A percentile compares a stretch with the other conserved stretches of the same genome.
Evolutionary conservation across 2,329 filamentous ascomycete genomes (phyloP).

Genomic region (Cucurbitaria berberidis): DNA sequence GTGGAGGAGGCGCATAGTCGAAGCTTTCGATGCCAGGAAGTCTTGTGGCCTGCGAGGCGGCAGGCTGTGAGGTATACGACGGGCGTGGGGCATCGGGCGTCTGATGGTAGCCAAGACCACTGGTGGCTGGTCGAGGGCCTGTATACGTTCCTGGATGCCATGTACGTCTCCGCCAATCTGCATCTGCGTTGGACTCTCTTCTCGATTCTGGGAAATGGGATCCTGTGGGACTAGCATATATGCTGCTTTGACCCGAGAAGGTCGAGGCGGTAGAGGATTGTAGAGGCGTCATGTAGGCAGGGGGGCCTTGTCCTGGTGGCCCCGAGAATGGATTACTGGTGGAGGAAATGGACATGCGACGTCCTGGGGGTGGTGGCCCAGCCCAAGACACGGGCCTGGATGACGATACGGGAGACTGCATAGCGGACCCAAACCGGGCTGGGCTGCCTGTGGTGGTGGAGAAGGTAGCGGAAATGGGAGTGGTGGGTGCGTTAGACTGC

Average conservation of each 20-base stretch:
- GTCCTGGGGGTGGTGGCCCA: slow-evolving; percentile 68
- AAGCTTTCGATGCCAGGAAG: slow-evolving; percentile 93
- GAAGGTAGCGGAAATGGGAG: slow-evolving; percentile 83
- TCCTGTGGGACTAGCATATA: slow-evolving; percentile 70
- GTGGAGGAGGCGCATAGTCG: slow-evolving; percentile 72
- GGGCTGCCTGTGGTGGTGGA: slow-evolving; percentile 79
- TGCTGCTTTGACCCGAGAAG: slow-evolving; percentile 65
- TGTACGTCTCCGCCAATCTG: slow-evolving; percentile 81
- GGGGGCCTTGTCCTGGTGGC: slow-evolving; percentile 65
- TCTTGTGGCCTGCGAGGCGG: slow-evolving; percentile 67
- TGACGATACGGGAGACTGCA: slow-evolving; percentile 76
- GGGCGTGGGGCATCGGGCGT: slow-evolving; percentile 69
- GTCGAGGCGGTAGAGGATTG: slow-evolving; percentile 61
- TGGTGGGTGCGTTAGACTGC: slow-evolving; percentile 76
- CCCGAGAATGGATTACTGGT: slow-evolving; percentile 75
- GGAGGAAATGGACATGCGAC: slow-evolving; percentile 83
- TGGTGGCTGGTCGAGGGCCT: slow-evolving; percentile 67
- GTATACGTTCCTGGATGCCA: slow-evolving; percentile 84
- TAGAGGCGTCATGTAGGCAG: slow-evolving; percentile 62
- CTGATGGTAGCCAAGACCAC: slow-evolving; percentile 76
- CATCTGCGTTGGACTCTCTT: slow-evolving; percentile 73
- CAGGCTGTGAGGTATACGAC: slow-evolving; percentile 60
- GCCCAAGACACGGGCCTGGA: slow-evolving; percentile 77
- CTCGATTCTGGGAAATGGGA: slow-evolving; percentile 68
- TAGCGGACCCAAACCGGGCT: slow-evolving; percentile 66